phyloP scores from a whole-genome alignment of 192 early-diverging fungal species.

The Bifiguratus adelaidae region DNA sequence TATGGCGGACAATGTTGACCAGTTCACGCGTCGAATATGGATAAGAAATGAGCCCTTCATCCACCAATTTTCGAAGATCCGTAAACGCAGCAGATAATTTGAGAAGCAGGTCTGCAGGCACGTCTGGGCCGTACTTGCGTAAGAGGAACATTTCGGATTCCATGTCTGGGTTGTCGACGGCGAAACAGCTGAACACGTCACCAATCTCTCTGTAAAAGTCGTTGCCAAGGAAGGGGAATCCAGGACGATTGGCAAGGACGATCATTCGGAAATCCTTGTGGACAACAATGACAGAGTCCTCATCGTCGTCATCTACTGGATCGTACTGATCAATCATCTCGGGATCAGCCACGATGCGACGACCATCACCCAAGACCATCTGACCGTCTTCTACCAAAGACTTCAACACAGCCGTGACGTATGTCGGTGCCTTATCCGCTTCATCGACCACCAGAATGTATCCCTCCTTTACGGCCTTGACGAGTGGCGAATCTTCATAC shows the following conservation, averaged over 20 bases:
- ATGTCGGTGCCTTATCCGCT: slow-evolving; percentile 74
- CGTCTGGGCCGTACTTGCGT: slow-evolving; percentile 55
- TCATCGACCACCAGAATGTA: slow-evolving; percentile 71
- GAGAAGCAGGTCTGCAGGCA: slow-evolving; percentile 50
- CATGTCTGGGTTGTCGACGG: slow-evolving; percentile 70
- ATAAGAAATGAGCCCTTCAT: slow-evolving; percentile 68
- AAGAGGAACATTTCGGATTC: slow-evolving; percentile 64
- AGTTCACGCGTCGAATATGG: slow-evolving; percentile 78
- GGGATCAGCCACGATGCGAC: slow-evolving; percentile 48
- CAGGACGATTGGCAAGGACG: slow-evolving; percentile 75
- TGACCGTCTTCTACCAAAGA: slow-evolving; percentile 67
- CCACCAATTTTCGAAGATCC: slow-evolving; percentile 56
- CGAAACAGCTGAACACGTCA: slow-evolving; percentile 54
- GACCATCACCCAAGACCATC: slow-evolving; percentile 68
- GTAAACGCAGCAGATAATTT: slow-evolving; percentile 62
- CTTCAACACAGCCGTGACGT: slow-evolving; percentile 66
- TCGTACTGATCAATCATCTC: too few relatives aligned
- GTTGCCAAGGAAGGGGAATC: slow-evolving; percentile 68
- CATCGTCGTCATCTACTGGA: too few relatives aligned
- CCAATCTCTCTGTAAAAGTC: slow-evolving; percentile 78
- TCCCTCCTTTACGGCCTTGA: slow-evolving; percentile 31
- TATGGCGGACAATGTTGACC: slow-evolving; percentile 67
- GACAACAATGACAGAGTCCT: slow-evolving; percentile 36
- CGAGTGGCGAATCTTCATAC: slow-evolving; percentile 60
- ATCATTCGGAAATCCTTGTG: slow-evolving; percentile 68